Conservation (phyloP, 1,284 basidiomycete genomes). For the Trametes polyzona region DNA sequence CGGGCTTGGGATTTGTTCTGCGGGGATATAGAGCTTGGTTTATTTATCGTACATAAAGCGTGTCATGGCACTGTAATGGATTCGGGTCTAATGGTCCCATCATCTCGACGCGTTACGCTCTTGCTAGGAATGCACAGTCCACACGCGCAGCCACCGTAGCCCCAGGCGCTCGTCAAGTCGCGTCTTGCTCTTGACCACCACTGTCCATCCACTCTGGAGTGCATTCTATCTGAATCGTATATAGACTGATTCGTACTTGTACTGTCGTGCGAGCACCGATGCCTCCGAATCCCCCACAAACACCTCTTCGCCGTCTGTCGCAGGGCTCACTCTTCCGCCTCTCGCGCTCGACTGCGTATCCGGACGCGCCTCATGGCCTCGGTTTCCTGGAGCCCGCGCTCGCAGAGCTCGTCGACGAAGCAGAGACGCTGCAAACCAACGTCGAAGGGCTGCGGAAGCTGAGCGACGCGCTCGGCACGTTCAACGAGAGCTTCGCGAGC, state of each 20-base stretch:
- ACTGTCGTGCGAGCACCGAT: constrained; percentile 7
- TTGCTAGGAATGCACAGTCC: too few species aligned
- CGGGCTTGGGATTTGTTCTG: background rate
- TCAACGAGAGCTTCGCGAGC: constrained; percentile 94
- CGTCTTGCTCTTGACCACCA: too few species aligned
- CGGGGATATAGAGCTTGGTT: background rate
- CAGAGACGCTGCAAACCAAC: constrained; percentile 65
- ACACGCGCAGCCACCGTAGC: too few species aligned
- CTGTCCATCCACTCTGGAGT: too few species aligned
- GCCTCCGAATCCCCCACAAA: constrained; percentile 46
- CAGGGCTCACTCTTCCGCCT: constrained; percentile 88
- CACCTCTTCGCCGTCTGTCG: constrained; percentile 87
- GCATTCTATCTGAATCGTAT: background rate
- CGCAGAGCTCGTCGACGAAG: constrained; percentile 87
- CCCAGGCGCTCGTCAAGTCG: too few species aligned
- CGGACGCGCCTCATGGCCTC: constrained; percentile 80
- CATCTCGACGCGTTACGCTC: background rate
- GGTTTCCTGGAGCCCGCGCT: constrained; percentile 87
- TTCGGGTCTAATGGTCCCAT: background rate
- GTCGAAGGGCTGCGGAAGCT: constrained; percentile 68
- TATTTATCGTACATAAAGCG: background rate
- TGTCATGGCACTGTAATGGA: background rate
- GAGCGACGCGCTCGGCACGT: constrained; percentile 77
- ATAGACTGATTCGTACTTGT: background rate
- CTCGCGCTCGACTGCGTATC: constrained; percentile 71